These are phyloP conservation scores for Camellia granthamiana DNA, from an alignment of 148 eudicot genomes.

Conservation along the genomic window DNA sequence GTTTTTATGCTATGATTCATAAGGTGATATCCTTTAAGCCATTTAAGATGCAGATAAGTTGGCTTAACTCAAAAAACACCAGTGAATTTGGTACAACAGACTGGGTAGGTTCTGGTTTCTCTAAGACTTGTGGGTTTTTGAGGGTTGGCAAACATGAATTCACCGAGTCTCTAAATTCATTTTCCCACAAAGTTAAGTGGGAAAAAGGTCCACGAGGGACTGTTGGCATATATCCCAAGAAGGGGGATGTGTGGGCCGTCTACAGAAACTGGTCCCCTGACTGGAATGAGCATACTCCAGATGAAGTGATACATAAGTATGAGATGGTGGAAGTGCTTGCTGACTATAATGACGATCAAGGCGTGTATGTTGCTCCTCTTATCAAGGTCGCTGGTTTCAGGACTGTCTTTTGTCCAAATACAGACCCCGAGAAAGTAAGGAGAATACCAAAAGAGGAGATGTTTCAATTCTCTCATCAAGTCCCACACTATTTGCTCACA, in stretches of 20 bases:
- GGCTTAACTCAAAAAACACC: constrained; percentile 50
- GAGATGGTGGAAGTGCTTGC: constrained; percentile 62
- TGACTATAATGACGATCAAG: constrained; percentile 36
- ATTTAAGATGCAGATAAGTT: constrained; percentile 46
- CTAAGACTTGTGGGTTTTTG: constrained; percentile 50
- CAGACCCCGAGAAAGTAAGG: constrained; percentile 29
- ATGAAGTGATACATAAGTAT: constrained; percentile 37
- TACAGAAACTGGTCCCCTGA: constrained; percentile 56
- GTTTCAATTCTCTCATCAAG: constrained; percentile 55
- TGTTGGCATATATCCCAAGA: constrained; percentile 41
- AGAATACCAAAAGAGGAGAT: constrained; percentile 48
- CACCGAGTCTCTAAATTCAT: constrained; percentile 36
- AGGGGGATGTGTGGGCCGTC: constrained; percentile 57
- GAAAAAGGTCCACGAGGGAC: constrained; percentile 41
- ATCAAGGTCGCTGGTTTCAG: constrained; percentile 50
- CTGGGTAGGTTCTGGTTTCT: constrained; percentile 44
- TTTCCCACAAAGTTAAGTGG: constrained; percentile 53
- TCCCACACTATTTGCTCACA: constrained; percentile 44
- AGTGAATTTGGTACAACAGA: constrained; percentile 38
- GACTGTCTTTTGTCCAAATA: constrained; percentile 36
- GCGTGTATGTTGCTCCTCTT: constrained; percentile 42
- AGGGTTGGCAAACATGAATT: constrained; percentile 35
- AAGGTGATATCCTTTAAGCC: constrained; percentile 37
- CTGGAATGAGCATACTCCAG: constrained; percentile 42
- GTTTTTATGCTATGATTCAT: constrained; percentile 50